Evolutionary conservation across 129 eudicot genomes (phyloP).

Genomic region (Saposhnikovia divaricata): DNA sequence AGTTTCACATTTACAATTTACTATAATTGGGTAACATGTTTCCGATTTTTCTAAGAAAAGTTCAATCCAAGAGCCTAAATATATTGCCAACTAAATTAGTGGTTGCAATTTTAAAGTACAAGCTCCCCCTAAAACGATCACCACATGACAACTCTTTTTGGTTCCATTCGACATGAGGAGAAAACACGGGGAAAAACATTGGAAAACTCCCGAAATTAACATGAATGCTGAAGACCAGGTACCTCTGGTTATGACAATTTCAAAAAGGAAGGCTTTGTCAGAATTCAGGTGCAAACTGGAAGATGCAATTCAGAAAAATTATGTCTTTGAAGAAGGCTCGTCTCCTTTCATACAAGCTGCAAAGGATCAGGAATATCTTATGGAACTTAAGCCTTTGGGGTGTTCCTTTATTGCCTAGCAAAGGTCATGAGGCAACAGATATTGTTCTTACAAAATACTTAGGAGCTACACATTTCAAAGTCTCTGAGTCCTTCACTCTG

Average conservation of each 20-base stretch:
- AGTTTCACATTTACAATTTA: not conserved
- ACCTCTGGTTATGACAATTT: constrained; percentile 20
- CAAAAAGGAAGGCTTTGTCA: constrained; percentile 28
- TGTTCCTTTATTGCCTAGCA: constrained; percentile 67
- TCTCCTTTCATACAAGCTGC: not conserved
- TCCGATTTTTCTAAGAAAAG: not conserved
- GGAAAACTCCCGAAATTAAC: not conserved
- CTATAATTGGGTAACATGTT: not conserved
- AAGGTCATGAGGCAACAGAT: constrained; percentile 43
- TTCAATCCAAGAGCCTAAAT: not conserved
- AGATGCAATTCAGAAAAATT: constrained; percentile 40
- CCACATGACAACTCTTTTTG: not conserved
- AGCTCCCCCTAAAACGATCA: not conserved
- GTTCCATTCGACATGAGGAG: not conserved
- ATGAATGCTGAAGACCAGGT: not conserved
- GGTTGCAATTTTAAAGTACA: not conserved
- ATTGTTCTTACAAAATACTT: constrained; percentile 54
- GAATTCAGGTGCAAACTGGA: constrained; percentile 51
- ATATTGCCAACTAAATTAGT: not conserved
- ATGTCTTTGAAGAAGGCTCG: constrained; percentile 11
- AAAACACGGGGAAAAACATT: not conserved
- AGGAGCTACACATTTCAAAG: constrained; percentile 54
- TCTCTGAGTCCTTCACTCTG: constrained; percentile 45
- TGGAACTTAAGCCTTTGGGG: constrained; percentile 62
- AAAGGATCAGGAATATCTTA: constrained; percentile 22